A percentile compares a stretch with the other conserved stretches of the same genome.
Evolutionary conservation across 1,284 basidiomycete species (phyloP).

Genomic region (Sporisorium iseilematis-ciliati): DNA sequence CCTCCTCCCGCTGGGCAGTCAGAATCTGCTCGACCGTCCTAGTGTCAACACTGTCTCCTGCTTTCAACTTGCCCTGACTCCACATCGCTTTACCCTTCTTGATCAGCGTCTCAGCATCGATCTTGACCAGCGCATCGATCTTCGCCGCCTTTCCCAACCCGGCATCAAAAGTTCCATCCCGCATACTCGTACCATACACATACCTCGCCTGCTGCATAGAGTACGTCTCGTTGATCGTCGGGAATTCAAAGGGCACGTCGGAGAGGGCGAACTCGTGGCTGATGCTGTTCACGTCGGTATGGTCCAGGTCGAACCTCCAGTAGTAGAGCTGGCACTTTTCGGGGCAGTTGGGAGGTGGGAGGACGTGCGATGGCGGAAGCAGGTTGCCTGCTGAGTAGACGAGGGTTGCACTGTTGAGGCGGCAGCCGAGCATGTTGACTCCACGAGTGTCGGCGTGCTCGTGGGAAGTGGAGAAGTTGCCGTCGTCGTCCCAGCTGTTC

Average conservation of each 20-base stretch:
- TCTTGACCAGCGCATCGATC: slow-evolving; percentile 73
- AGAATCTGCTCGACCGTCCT: slow-evolving; percentile 70
- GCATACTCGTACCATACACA: slow-evolving; percentile 70
- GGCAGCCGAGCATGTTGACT: slow-evolving; percentile 72
- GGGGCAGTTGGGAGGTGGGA: slow-evolving; percentile 66
- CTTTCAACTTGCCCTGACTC: slow-evolving; percentile 45
- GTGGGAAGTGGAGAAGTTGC: slow-evolving; percentile 15
- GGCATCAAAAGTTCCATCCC: slow-evolving; percentile 70
- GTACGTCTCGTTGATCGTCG: slow-evolving; percentile 69
- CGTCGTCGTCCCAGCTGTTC: slow-evolving; percentile 71
- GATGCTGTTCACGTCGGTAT: slow-evolving; percentile 37
- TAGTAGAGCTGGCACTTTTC: slow-evolving; percentile 72
- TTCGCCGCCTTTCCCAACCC: slow-evolving; percentile 72
- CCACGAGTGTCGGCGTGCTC: slow-evolving; percentile 8
- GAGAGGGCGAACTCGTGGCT: slow-evolving; percentile 72
- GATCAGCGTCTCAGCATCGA: slow-evolving; percentile 70
- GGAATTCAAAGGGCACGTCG: slow-evolving; percentile 73
- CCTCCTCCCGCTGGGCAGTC: slow-evolving; percentile 54
- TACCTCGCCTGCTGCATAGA: slow-evolving; percentile 70
- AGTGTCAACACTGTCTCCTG: slow-evolving; percentile 69
- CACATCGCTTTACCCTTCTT: slow-evolving; percentile 62
- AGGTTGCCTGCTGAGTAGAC: slow-evolving; percentile 73
- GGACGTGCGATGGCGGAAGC: slow-evolving; percentile 61
- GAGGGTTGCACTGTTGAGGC: slow-evolving; percentile 72
- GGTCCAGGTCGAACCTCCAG: slow-evolving; percentile 70